Conservation (phyloP, 805 yeast genomes). For the Zygosaccharomyces pseudorouxii region DNA sequence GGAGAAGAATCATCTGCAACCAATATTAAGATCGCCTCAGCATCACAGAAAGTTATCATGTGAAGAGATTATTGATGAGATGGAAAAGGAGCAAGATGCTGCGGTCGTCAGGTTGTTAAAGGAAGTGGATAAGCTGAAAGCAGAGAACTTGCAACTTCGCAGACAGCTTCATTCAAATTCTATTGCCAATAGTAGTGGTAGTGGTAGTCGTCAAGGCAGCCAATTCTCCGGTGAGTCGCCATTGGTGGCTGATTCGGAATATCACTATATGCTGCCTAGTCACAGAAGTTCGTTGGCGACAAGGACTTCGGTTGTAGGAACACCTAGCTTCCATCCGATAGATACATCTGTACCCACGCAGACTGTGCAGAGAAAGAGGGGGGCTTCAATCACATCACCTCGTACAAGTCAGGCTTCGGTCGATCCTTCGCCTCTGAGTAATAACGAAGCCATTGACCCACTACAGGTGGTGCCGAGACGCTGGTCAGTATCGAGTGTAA, state of each 20-base stretch:
- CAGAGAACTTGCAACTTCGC: constrained; percentile 42
- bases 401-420: constrained; percentile 4
- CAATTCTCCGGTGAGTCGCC: background rate
- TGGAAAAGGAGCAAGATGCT: constrained; percentile 65
- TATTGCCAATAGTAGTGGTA: background rate
- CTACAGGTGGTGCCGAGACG: constrained; percentile 12
- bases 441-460: constrained; percentile 9
- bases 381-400: constrained; percentile 7
- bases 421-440: constrained; percentile 2
- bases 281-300: constrained; percentile 5
- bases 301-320: constrained; percentile 8
- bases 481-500: constrained; percentile 7
- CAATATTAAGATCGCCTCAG: background rate
- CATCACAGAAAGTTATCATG: constrained; percentile 23
- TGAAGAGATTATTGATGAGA: constrained; percentile 50
- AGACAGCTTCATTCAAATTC: constrained; percentile 15
- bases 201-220: background rate
- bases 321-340: constrained; percentile 5
- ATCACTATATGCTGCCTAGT: constrained; percentile 7
- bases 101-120: constrained; percentile 51
- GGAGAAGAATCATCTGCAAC: constrained; percentile 3
- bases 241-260: constrained; percentile 1
- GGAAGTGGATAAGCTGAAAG: constrained; percentile 46
- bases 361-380: constrained; percentile 9
- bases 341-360: constrained; percentile 10